A percentile compares a stretch with the other conserved stretches of the same genome.
These are phyloP conservation scores for Nicotiana paniculata DNA, from an alignment of 257 asterid genomes.

Conservation along the genomic window DNA sequence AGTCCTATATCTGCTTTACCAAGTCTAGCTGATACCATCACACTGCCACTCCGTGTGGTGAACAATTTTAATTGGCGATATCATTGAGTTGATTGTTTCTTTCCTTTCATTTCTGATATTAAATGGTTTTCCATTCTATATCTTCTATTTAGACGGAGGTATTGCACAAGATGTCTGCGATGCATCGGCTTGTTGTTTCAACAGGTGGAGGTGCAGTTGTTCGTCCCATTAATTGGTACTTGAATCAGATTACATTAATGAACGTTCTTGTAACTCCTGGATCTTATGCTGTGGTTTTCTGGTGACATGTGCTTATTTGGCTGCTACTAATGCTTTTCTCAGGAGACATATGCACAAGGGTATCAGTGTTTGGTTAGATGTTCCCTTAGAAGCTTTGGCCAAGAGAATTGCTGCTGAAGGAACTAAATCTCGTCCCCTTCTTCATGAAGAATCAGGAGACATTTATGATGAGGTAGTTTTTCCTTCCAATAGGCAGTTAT, in stretches of 20 bases:
- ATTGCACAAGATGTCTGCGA: constrained; percentile 54
- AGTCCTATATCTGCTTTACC: not conserved
- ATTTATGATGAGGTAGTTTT: constrained; percentile 51
- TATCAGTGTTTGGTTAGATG: constrained; percentile 81
- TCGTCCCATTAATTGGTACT: constrained; percentile 86
- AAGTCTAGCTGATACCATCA: not conserved
- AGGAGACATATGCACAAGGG: constrained; percentile 93
- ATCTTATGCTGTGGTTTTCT: constrained; percentile 1
- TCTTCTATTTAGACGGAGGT: constrained; percentile 55
- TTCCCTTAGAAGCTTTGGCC: constrained; percentile 88
- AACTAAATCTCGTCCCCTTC: constrained; percentile 73
- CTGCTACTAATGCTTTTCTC: constrained; percentile 6
- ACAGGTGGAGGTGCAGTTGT: constrained; percentile 97
- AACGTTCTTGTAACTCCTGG: not conserved
- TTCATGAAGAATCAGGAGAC: constrained; percentile 67
- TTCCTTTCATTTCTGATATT: not conserved
- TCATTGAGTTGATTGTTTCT: not conserved
- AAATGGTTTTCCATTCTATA: not conserved
- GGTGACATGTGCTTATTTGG: constrained; percentile 6
- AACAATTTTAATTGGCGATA: not conserved
- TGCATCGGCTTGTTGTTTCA: constrained; percentile 72
- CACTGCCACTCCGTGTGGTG: not conserved
- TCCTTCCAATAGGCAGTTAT: not conserved
- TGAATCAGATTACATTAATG: constrained; percentile 3
- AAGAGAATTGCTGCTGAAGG: constrained; percentile 68